phyloP scores from a whole-genome alignment of 2,329 filamentous ascomycete genomes.

The Amylocarpus encephaloides region DNA sequence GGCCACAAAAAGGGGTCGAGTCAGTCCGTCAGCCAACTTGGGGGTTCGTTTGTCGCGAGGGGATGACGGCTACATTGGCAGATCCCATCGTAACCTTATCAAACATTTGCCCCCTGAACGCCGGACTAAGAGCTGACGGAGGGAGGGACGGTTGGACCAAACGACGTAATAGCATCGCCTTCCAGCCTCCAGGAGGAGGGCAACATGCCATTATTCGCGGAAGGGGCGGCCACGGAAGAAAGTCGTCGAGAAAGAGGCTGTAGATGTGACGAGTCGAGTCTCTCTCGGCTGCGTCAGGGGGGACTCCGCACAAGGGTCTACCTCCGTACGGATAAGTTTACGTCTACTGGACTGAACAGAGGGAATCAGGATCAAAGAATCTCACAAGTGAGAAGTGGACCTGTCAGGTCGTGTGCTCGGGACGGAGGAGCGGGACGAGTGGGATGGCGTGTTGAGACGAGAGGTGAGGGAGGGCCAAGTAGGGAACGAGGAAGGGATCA shows the following conservation, averaged over 20 bases:
- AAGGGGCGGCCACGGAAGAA: not conserved
- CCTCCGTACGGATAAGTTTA: not conserved
- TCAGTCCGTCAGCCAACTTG: not conserved
- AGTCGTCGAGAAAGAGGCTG: not conserved
- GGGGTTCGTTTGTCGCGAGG: not conserved
- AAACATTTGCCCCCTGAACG: not conserved
- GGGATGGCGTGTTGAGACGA: not conserved
- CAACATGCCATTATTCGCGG: not conserved
- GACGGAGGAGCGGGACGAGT: not conserved
- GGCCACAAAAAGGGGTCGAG: not conserved
- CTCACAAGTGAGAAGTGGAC: too few relatives aligned
- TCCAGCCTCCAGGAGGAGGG: not conserved
- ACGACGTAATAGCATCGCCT: not conserved
- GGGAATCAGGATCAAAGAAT: too few relatives aligned
- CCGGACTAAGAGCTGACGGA: not conserved
- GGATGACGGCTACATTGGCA: not conserved
- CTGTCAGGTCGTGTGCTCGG: not conserved
- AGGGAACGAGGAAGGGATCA: not conserved
- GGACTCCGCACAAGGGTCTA: not conserved
- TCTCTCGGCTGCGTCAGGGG: not conserved
- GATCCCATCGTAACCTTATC: not conserved
- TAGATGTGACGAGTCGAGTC: conserved; percentile 5
- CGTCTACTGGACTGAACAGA: not conserved
- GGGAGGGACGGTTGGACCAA: not conserved
- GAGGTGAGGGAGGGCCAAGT: not conserved